These are phyloP conservation scores for Sphaerulina musiva DNA, from an alignment of 2,329 filamentous ascomycete species.

Conservation along the genomic window DNA sequence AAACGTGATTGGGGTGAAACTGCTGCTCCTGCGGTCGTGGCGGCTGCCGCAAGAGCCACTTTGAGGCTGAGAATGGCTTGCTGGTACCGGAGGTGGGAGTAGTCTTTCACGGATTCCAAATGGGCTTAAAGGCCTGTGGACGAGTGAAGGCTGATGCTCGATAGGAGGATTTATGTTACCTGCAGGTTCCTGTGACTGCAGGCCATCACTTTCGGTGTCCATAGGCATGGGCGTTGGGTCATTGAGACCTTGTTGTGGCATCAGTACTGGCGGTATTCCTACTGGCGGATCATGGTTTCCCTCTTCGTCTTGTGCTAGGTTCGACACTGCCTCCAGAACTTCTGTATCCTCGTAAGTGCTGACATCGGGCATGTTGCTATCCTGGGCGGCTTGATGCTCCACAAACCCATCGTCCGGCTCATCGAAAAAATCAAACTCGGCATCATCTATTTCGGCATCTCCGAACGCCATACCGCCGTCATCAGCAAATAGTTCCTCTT, in stretches of 20 bases:
- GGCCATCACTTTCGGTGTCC: background rate
- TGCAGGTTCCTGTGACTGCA: background rate
- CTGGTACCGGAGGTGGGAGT: slow-evolving; percentile 38
- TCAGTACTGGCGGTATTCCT: background rate
- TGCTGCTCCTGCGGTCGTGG: slow-evolving; percentile 34
- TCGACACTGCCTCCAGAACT: background rate
- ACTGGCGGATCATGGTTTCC: background rate
- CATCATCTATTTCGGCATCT: slow-evolving; percentile 51
- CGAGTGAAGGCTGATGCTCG: background rate
- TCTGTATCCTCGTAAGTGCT: background rate
- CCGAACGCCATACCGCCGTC: slow-evolving; percentile 35
- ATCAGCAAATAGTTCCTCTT: slow-evolving; percentile 62
- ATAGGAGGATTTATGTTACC: background rate
- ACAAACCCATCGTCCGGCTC: slow-evolving; percentile 42
- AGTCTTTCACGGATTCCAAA: slow-evolving; percentile 42
- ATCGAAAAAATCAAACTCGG: slow-evolving; percentile 79
- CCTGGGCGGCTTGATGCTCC: background rate
- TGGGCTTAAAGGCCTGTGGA: slow-evolving; percentile 32
- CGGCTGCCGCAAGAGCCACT: background rate
- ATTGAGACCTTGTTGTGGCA: background rate
- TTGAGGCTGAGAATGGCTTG: slow-evolving; percentile 17
- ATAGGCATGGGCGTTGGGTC: background rate
- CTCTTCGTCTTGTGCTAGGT: background rate
- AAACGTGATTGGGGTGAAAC: slow-evolving; percentile 50
- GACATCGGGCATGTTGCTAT: background rate